A percentile compares a stretch with the other conserved stretches of the same genome.
phyloP scores from a whole-genome alignment of 805 yeast genomes.

The Metschnikowia reukaufii region DNA sequence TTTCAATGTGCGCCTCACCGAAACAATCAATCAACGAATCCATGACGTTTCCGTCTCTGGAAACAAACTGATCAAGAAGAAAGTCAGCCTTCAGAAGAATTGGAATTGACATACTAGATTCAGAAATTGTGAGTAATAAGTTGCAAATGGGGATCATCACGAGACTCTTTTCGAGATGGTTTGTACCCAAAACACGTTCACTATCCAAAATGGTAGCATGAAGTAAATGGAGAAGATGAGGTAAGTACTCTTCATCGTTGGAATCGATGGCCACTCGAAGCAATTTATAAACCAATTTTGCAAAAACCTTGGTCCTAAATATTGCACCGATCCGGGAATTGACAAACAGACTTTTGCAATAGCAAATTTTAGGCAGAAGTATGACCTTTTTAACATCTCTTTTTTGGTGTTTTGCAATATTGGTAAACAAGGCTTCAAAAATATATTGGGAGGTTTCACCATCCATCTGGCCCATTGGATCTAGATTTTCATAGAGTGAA shows the following conservation, averaged over 20 bases:
- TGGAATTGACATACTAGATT: slow-evolving; percentile 49
- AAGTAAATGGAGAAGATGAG: slow-evolving; percentile 62
- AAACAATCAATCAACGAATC: slow-evolving; percentile 55
- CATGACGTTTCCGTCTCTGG: slow-evolving; percentile 49
- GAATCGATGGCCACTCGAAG: slow-evolving; percentile 52
- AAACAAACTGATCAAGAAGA: slow-evolving; percentile 51
- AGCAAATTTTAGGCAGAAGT: slow-evolving; percentile 45
- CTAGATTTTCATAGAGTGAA: slow-evolving; percentile 52
- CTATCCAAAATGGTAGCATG: slow-evolving; percentile 63
- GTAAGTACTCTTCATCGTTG: slow-evolving; percentile 54
- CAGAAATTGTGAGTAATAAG: slow-evolving; percentile 51
- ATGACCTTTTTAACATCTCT: slow-evolving; percentile 44
- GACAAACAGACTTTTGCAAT: slow-evolving; percentile 35
- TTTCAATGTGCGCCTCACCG: slow-evolving; percentile 53
- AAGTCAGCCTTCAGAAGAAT: slow-evolving; percentile 56
- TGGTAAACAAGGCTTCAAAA: slow-evolving; percentile 45
- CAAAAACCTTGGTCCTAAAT: slow-evolving; percentile 52
- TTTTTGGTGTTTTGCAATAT: slow-evolving; percentile 39
- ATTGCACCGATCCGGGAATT: slow-evolving; percentile 45
- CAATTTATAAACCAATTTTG: slow-evolving; percentile 57
- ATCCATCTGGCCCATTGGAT: slow-evolving; percentile 43
- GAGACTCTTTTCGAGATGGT: slow-evolving; percentile 44
- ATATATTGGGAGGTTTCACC: slow-evolving; percentile 51
- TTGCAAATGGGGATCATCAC: slow-evolving; percentile 58
- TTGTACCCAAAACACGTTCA: slow-evolving; percentile 41